These are phyloP conservation scores for Xylaria acuta DNA, from an alignment of 495 filamentous ascomycete genomes.

Conservation along the genomic window DNA sequence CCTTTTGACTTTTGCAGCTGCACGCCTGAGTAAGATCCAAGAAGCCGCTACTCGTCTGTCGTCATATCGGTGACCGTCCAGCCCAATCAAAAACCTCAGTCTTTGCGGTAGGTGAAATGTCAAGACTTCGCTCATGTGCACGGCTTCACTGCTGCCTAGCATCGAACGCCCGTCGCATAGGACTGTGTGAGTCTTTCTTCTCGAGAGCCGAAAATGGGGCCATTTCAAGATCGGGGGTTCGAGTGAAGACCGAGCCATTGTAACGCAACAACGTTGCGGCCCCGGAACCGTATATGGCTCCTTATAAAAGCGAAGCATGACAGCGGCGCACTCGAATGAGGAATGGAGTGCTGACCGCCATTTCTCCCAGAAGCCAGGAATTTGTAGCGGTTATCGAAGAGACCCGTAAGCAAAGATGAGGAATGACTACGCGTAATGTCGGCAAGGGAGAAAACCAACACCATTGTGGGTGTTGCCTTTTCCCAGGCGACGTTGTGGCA, in stretches of 20 bases:
- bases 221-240: background rate
- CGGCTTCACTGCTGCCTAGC: constrained; percentile 3
- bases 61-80: constrained; percentile 10
- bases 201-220: background rate
- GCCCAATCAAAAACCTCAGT: constrained; percentile 3
- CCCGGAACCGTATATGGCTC: background rate
- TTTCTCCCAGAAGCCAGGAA: background rate
- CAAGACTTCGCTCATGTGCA: background rate
- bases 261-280: background rate
- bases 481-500: background rate
- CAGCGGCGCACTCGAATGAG: background rate
- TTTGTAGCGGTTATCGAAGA: background rate
- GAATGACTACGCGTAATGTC: background rate
- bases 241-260: background rate
- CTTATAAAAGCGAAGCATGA: background rate
- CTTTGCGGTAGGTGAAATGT: background rate
- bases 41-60: background rate
- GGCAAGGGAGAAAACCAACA: background rate
- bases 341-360: constrained; percentile 10
- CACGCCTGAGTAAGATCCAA: constrained; percentile 29
- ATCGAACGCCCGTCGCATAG: background rate
- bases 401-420: constrained; percentile 12
- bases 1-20: constrained; percentile 12
- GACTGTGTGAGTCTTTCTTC: background rate
- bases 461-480: background rate